phyloP scores from a whole-genome alignment of 768 basidiomycete species.

The Trichaptum fuscoviolaceum region DNA sequence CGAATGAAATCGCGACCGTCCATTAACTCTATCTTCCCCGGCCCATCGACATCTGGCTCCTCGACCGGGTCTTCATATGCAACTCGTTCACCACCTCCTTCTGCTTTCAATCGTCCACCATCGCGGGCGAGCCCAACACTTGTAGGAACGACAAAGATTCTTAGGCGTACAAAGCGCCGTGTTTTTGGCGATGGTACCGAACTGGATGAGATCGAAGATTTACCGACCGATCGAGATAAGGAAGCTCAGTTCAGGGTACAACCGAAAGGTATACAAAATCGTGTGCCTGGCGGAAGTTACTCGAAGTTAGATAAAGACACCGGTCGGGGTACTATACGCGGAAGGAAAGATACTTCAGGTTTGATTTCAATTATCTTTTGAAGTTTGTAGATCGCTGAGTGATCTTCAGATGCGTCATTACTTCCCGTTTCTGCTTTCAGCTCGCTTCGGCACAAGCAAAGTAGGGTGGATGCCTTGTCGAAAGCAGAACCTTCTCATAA shows the following conservation, averaged over 20 bases:
- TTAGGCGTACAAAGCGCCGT: constrained; percentile 73
- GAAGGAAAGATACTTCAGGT: constrained; percentile 40
- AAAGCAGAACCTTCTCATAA: constrained; percentile 30
- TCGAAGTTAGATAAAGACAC: constrained; percentile 35
- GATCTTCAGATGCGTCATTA: constrained; percentile 17
- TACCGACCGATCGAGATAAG: constrained; percentile 80
- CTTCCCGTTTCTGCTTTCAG: constrained; percentile 25
- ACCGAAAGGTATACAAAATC: constrained; percentile 62
- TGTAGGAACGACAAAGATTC: constrained; percentile 51
- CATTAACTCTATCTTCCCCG: constrained; percentile 70
- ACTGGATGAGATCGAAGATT: constrained; percentile 82
- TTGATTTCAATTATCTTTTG: neutral
- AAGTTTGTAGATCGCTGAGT: constrained; percentile 7
- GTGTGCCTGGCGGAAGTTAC: constrained; percentile 52
- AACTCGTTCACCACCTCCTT: constrained; percentile 52
- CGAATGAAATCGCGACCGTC: constrained; percentile 71
- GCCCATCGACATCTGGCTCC: constrained; percentile 26
- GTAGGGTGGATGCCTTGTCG: constrained; percentile 49
- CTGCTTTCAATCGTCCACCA: constrained; percentile 42
- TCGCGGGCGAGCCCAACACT: constrained; percentile 40
- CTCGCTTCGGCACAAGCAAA: constrained; percentile 45
- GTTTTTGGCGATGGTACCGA: constrained; percentile 88
- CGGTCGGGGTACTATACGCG: constrained; percentile 54
- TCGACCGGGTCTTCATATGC: constrained; percentile 30
- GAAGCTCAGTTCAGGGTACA: constrained; percentile 71